Conservation (phyloP, 768 basidiomycete genomes). For the Tricholoma hemisulphureum region DNA sequence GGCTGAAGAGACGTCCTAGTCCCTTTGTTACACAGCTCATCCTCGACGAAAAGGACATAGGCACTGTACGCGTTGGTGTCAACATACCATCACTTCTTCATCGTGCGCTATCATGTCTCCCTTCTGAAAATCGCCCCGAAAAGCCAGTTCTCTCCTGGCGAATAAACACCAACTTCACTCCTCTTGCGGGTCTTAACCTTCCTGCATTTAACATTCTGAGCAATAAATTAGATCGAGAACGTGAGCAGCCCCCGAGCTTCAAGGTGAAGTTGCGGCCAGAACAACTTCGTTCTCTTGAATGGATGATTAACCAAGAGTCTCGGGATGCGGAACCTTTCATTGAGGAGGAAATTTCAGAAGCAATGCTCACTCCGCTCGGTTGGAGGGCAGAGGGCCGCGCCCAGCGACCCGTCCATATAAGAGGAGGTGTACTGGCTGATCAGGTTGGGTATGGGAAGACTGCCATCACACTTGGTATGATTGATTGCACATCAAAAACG, state of each 20-base stretch:
- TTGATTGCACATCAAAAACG: slow-evolving; percentile 64
- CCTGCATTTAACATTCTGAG: slow-evolving; percentile 71
- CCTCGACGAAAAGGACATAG: slow-evolving; percentile 57
- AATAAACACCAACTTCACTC: slow-evolving; percentile 74
- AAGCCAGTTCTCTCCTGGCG: slow-evolving; percentile 69
- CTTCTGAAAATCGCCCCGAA: slow-evolving; percentile 49
- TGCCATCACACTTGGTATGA: slow-evolving; percentile 87
- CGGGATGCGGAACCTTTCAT: slow-evolving; percentile 66
- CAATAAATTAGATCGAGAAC: slow-evolving; percentile 71
- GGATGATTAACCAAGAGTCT: slow-evolving; percentile 88
- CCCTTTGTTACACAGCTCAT: slow-evolving; percentile 86
- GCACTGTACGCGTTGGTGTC: slow-evolving; percentile 79
- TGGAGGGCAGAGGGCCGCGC: slow-evolving; percentile 96
- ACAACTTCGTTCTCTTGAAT: slow-evolving; percentile 85
- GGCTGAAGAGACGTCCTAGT: slow-evolving; percentile 80
- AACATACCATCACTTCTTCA: slow-evolving; percentile 87
- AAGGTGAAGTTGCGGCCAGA: slow-evolving; percentile 72
- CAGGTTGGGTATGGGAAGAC: slow-evolving; percentile 98
- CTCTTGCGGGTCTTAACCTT: slow-evolving; percentile 54
- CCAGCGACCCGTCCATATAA: slow-evolving; percentile 66
- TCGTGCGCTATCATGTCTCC: slow-evolving; percentile 79
- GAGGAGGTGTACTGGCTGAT: slow-evolving; percentile 92
- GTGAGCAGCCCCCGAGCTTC: slow-evolving; percentile 79
- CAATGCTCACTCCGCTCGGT: slow-evolving; percentile 77
- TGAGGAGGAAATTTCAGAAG: slow-evolving; percentile 94